phyloP scores from a whole-genome alignment of 139 green algal genomes.

The Asterochloris sp. region DNA sequence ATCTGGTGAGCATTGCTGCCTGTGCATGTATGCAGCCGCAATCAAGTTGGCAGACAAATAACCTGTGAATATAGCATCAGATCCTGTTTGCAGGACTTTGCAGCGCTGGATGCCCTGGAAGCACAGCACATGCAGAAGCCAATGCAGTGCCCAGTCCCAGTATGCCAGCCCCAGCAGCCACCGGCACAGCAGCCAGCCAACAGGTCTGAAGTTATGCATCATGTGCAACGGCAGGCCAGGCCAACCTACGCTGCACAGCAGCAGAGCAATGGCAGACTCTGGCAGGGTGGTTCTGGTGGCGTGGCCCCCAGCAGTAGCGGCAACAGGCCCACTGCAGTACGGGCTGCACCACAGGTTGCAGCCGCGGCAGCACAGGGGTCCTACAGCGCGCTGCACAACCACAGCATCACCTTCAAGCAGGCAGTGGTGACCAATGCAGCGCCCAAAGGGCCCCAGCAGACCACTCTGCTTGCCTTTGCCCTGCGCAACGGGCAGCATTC shows the following conservation, averaged over 20 bases:
- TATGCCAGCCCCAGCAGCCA: neutral
- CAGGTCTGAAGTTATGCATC: too few species aligned
- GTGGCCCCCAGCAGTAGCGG: neutral
- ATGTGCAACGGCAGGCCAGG: too few species aligned
- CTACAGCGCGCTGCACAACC: neutral
- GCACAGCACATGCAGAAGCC: constrained; percentile 6
- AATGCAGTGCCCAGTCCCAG: neutral
- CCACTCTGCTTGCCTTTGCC: too few species aligned
- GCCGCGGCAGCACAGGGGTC: neutral
- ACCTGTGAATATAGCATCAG: neutral
- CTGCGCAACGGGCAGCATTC: too few species aligned
- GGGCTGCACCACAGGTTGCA: neutral
- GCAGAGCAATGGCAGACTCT: neutral
- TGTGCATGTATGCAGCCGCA: too few species aligned
- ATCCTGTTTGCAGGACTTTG: constrained; percentile 24
- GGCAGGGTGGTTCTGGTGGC: neutral
- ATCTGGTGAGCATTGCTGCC: too few species aligned
- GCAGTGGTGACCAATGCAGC: neutral
- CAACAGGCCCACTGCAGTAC: neutral
- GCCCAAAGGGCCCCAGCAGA: neutral
- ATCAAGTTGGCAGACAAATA: too few species aligned
- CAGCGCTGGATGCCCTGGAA: constrained; percentile 20
- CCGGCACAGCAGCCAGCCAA: neutral
- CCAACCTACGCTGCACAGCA: neutral
- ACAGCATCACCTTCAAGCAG: neutral